Base-by-base conservation (phyloP, 306 rosid species). In the Begonia masoniana region DNA sequence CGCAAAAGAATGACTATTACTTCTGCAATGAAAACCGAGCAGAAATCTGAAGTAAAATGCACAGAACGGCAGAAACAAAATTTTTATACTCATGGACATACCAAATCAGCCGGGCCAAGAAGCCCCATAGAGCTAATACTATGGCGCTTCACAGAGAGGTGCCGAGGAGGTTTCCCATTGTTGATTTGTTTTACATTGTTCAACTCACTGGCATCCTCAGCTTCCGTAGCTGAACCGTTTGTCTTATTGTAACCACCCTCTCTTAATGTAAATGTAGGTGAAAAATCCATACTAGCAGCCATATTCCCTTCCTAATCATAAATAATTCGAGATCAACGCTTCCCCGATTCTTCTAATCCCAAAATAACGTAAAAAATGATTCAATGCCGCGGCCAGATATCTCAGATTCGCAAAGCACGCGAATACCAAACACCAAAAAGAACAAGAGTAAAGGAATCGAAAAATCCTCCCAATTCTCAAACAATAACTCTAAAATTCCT, bases 161-260 rank as follows among this genome's bases (percentile, higher is more conserved):
- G 81, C 49, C 84, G 64, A 2, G 91, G 95, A 58, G 95, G 95
- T 21, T 79, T 82, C 39, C 84, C 82, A 26, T 55, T 59, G 31
- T 74, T 17, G 5, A 60, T 62, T 51, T 59, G 76, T 63, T 76
- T 78, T 36, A 68, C 56, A 59, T 60, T 55, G 60, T 58, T 64
- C 50, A 68, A 64, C 56, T 61, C 68, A 2, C 41, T 64, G 2
- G 73, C 58, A 56, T 58, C 67, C 19, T 76, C 76, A 50, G 78
- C 79, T 54, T 76, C 73, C 51, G 69, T 58, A n/a, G 67, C 17
- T 8, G 74, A 75, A 41, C 56, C 68, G 69, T 74, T 71, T 55
- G 68, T 77, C 68, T 73, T 63, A 56, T 49, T 57, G 53, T 71
- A 68, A 51, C 65, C 66, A 35, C 78, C 81, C 67, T 78, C 94